Base-by-base conservation (phyloP, 306 rosid species). In the Abrus precatorius region DNA sequence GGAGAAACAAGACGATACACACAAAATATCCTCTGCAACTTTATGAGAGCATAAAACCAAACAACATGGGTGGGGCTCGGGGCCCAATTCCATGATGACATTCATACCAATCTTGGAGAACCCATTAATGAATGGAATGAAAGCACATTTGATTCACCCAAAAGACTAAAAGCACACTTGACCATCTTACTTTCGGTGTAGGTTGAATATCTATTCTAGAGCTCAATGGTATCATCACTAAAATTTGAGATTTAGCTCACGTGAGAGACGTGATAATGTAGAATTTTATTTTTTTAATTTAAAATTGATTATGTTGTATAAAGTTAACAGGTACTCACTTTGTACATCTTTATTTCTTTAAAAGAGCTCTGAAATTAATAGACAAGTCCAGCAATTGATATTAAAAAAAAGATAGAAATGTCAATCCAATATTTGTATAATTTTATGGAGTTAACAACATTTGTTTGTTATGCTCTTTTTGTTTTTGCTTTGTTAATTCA, bases 21-120 rank as follows among this genome's bases (percentile, higher is more conserved):
- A 53, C 54, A 9, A 36, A 43, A 67, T 43, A 82, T 32, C 40
- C 14, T 56, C 53, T 69, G 54, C 65, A 66, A 67, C 63, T 81
- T 85, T 79, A 12, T 32, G 47, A 32, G 54, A 70, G 75, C 47
- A 69, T 62, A 55, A 54, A 79, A 80, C 61, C 71, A 63, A 38
- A 48, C 7, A 69, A 70, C 47, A 57, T 57, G 78, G 76, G 86
- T 85, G 87, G 78, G 76, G 38, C 84, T 75, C 82, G 92, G 90
- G 72, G 49, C 94, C 88, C 86, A 84, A 75, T 43, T 61, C 72
- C 88, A 89, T 90, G 82, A 93, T 90, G 87, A 72, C 73, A 78
- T 86, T 85, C 89, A 86, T 91, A 88, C 93, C 90, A 84, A 88
- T 90, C 89, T 88, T 3, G 87, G 88, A 80, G 83, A 88, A 66